Evolutionary conservation across 768 basidiomycete genomes (phyloP).

Genomic region (Panellus pusillus): DNA sequence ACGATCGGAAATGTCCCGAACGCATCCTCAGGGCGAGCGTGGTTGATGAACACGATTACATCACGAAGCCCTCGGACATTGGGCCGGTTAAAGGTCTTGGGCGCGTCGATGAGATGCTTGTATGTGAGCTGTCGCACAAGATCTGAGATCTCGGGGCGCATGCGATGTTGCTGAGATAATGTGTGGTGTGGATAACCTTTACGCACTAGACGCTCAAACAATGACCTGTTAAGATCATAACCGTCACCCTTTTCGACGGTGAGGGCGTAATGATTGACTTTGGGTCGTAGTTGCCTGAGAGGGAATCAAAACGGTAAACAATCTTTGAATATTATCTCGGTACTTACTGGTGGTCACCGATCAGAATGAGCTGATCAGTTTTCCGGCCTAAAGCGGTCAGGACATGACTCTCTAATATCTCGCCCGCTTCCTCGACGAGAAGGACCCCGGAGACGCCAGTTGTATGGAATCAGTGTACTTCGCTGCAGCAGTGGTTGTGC

Average conservation of each 20-base stretch:
- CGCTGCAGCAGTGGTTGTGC: conserved; percentile 70
- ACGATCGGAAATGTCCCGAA: conserved; percentile 29
- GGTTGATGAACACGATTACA: conserved; percentile 64
- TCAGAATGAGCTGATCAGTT: conserved; percentile 58
- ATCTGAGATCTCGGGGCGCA: conserved; percentile 71
- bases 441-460: conserved; percentile 48
- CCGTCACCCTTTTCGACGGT: conserved; percentile 70
- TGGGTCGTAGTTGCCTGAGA: conserved; percentile 66
- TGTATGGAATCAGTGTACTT: conserved; percentile 52
- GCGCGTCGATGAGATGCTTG: conserved; percentile 34
- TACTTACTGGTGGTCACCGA: conserved; percentile 70
- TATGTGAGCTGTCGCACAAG: conserved; percentile 65
- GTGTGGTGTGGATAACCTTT: conserved; percentile 62
- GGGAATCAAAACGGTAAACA: background rate
- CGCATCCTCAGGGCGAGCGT: conserved; percentile 55
- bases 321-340: background rate
- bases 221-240: conserved; percentile 62
- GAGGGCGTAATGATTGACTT: conserved; percentile 62
- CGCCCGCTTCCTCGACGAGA: conserved; percentile 67
- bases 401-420: conserved; percentile 68
- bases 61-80: conserved; percentile 54
- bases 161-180: conserved; percentile 53
- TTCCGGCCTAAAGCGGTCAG: conserved; percentile 51
- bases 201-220: conserved; percentile 68
- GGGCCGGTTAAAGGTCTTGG: conserved; percentile 35